A percentile compares a stretch with the other conserved stretches of the same genome.
Evolutionary conservation across 129 eudicot genomes (phyloP).

Genomic region (Helichrysum umbraculigerum): DNA sequence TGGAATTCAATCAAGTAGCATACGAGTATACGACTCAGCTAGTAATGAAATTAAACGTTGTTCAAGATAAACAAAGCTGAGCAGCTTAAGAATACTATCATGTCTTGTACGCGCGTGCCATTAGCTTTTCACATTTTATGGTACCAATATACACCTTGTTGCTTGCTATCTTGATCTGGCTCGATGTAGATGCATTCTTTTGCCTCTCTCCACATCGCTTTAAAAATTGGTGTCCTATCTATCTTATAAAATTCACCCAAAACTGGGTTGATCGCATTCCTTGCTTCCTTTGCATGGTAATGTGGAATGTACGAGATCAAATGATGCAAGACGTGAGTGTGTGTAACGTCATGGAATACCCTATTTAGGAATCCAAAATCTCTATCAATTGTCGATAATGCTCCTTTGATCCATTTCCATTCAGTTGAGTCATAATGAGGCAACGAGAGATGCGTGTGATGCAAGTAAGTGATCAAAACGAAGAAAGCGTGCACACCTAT

Average conservation of each 20-base stretch:
- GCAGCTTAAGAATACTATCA: too few relatives aligned
- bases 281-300: not conserved
- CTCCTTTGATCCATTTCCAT: not conserved
- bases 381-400: not conserved
- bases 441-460: not conserved
- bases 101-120: too few relatives aligned
- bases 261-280: not conserved
- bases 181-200: not conserved
- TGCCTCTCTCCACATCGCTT: not conserved
- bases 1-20: not conserved
- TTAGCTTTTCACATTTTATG: not conserved
- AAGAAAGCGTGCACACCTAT: not conserved
- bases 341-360: not conserved
- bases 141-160: not conserved
- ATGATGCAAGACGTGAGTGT: not conserved
- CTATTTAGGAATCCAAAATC: not conserved
- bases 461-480: not conserved
- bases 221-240: not conserved
- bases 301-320: not conserved
- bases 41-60: too few relatives aligned
- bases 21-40: too few relatives aligned
- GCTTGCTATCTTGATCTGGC: not conserved
- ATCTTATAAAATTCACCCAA: not conserved
- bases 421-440: not conserved
- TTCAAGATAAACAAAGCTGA: too few relatives aligned